Evolutionary conservation across 2,329 filamentous ascomycete genomes (phyloP).

Genomic region (Fusarium sarcochroum): DNA sequence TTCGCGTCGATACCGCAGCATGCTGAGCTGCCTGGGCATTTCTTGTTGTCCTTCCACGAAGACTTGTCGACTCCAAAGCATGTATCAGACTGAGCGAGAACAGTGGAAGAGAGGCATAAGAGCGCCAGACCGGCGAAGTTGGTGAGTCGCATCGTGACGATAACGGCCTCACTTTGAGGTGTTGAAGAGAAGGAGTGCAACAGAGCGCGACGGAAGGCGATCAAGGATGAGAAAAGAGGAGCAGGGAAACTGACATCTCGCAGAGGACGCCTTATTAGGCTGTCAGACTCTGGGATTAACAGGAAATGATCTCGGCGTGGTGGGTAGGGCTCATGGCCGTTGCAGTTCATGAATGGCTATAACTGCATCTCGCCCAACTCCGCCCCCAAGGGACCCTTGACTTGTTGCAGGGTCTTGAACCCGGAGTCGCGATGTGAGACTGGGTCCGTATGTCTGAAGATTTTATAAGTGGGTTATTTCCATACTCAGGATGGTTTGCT

Average conservation of each 20-base stretch:
- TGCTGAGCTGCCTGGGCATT: constrained; percentile 26
- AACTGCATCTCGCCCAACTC: no score
- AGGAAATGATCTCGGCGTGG: neutral
- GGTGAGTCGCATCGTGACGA: neutral
- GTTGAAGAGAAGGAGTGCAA: neutral
- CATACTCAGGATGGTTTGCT: no score
- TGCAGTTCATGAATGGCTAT: neutral
- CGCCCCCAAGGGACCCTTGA: neutral
- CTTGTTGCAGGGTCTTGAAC: neutral
- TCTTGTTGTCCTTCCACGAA: constrained; percentile 16
- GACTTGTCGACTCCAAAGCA: constrained; percentile 5
- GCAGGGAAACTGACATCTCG: neutral
- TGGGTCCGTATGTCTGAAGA: neutral
- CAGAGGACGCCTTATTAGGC: neutral
- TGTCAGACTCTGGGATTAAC: neutral
- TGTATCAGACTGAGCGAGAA: neutral
- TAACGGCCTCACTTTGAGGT: neutral
- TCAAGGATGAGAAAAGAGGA: neutral
- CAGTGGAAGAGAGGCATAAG: neutral
- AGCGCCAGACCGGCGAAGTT: neutral
- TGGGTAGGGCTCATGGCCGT: neutral
- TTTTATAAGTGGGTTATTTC: neutral
- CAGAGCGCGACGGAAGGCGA: no score
- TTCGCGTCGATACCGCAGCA: constrained; percentile 31
- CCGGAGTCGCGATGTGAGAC: neutral